Evolutionary conservation across 257 asterid genomes (phyloP).

Genomic region (Paulownia fortunei): DNA sequence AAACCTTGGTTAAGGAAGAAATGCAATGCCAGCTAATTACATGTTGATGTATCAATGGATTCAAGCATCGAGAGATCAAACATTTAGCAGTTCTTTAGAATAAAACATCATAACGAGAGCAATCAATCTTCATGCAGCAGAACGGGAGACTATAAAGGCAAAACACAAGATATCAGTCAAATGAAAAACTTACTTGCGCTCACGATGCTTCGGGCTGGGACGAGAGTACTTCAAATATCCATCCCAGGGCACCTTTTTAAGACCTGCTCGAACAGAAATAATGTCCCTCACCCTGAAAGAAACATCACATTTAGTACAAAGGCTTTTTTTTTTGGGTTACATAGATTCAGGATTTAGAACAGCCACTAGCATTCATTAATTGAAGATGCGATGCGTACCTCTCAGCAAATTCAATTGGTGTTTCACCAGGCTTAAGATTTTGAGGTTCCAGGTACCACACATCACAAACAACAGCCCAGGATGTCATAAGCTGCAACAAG

Average conservation of each 20-base stretch:
- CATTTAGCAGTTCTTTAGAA: neutral
- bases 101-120: neutral
- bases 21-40: neutral
- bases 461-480: constrained; percentile 99
- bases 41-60: neutral
- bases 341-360: neutral
- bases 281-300: constrained; percentile 84
- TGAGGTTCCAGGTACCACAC: constrained; percentile 99
- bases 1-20: neutral
- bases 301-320: constrained; percentile 22
- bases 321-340: neutral
- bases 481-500: constrained; percentile 97
- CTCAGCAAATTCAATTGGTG: constrained; percentile 95
- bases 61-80: constrained; percentile 7
- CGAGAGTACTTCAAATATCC: constrained; percentile 88
- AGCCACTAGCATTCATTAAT: constrained; percentile 5
- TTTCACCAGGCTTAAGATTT: constrained; percentile 85
- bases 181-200: constrained; percentile 74
- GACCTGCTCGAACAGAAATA: constrained; percentile 82
- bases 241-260: constrained; percentile 55
- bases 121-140: constrained; percentile 3
- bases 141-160: neutral
- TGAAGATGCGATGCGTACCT: constrained; percentile 49
- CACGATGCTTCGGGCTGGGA: constrained; percentile 94
- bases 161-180: neutral